Conservation (phyloP, 2,329 filamentous ascomycete species). For the Penicillium brevicompactum region DNA sequence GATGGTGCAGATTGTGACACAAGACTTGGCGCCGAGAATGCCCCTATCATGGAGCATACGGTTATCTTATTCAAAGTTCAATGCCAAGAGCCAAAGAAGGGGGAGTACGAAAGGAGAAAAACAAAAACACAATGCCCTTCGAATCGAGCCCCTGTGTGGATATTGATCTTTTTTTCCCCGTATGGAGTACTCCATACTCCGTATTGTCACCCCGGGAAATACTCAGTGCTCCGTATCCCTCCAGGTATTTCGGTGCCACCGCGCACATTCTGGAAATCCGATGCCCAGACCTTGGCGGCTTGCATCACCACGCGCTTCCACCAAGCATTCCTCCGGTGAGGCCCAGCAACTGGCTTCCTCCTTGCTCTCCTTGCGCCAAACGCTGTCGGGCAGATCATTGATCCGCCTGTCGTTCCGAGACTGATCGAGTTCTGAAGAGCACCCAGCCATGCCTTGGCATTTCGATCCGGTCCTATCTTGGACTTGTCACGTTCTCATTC, state of each 20-base stretch:
- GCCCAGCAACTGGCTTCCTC: background rate
- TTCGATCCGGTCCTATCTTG: background rate
- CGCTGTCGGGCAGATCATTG: conserved; percentile 9
- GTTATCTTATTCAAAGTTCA: conserved; percentile 1
- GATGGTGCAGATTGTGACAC: background rate
- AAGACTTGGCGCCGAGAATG: conserved; percentile 4
- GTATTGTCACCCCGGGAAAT: conserved; percentile 7
- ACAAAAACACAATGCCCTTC: background rate
- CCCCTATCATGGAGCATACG: conserved; percentile 1
- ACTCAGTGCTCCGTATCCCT: background rate
- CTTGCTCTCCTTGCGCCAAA: conserved; percentile 3
- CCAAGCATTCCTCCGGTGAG: conserved; percentile 12
- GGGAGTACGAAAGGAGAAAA: conserved; percentile 2
- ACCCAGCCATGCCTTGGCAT: conserved; percentile 1
- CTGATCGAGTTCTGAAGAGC: background rate
- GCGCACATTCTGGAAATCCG: conserved; percentile 11
- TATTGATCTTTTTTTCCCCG: conserved; percentile 7
- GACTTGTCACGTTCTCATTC: background rate
- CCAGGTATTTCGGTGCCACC: background rate
- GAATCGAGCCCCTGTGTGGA: conserved; percentile 7
- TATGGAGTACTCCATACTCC: too few species aligned
- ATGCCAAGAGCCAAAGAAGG: conserved; percentile 7
- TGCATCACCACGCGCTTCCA: conserved; percentile 3
- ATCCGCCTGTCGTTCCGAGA: conserved; percentile 2
- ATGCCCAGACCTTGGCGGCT: conserved; percentile 12